Base-by-base conservation (phyloP, 2,329 filamentous ascomycete genomes). In the Coniochaeta pulveracea region DNA sequence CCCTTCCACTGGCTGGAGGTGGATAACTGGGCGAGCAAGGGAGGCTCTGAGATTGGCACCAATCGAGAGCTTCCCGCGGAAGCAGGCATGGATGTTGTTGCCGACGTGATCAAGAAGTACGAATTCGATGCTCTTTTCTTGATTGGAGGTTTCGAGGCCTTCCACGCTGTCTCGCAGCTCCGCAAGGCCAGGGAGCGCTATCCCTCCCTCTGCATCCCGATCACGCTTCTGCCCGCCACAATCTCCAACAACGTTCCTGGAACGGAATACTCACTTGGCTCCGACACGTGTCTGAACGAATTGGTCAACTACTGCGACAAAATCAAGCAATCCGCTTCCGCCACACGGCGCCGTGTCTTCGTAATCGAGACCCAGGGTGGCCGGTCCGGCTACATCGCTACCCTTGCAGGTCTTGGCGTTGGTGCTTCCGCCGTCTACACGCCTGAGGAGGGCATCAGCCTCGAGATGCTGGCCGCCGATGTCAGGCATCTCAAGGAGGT, bases 171-270 rank as follows among this genome's bases (percentile, higher is more conserved):
- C 21, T 85, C 83, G 27, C 82, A 96, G 57, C 69, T 98, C 39
- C 80, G 88, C 45, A 76, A 84, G 61, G 86, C 81, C 10, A 72
- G 86, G 36, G 70, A 76, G 22, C 61, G 84, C 40, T 94, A 83
- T 58, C 77, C 84, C 9, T 80, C 82, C 2, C 82, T 98, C 52
- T 86, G 85, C 56, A 95, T 98, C 42, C 91, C 91, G 14, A 85
- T 96, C 69, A 73, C 81, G 34, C 71, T 95, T 26, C 69, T 98
- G 17, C 91, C 91, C 0, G 91, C 91, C n/a, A 98, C 91, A 8
- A 89, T 98, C 46, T 94, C 85, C 43, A 98, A 98, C 69, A 98
- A 98, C 55, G 91, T 98, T 4, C 91, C 91, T 0, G 91, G 91
- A 24, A 94, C 89, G 1, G 91, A 98, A 58, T 96, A 95, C 64